Conservation (phyloP, 768 basidiomycete genomes). For the Cystobasidium tubakii region DNA sequence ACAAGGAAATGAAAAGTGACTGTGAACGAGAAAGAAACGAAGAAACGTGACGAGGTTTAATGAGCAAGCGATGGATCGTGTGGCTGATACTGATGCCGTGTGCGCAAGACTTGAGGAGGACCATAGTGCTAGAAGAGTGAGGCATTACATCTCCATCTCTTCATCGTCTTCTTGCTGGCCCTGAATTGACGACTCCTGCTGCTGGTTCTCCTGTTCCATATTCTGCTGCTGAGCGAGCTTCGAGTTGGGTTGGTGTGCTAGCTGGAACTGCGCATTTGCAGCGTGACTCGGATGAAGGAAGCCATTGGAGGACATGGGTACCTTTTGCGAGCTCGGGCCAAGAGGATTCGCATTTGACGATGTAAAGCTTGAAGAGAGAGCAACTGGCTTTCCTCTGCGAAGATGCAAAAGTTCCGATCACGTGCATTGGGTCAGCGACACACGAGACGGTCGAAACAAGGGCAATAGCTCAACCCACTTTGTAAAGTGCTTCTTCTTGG, state of each 20-base stretch:
- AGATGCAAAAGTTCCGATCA: not conserved
- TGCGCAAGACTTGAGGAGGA: not conserved
- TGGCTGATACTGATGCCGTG: conserved; percentile 5
- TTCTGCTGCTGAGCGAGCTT: conserved; percentile 11
- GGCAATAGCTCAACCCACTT: no score
- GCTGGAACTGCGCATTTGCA: conserved; percentile 22
- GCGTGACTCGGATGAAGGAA: conserved; percentile 34
- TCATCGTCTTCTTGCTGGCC: conserved; percentile 8
- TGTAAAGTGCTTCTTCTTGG: conserved; percentile 85
- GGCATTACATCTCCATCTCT: conserved; percentile 33
- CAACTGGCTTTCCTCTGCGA: conserved; percentile 46
- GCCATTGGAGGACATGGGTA: conserved; percentile 6
- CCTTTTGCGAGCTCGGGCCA: conserved; percentile 5
- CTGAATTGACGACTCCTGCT: not conserved
- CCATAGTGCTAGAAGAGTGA: not conserved
- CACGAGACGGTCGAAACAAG: no score
- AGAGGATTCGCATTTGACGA: conserved; percentile 20
- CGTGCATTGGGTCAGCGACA: not conserved
- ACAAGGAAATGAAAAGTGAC: not conserved
- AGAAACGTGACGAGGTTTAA: not conserved
- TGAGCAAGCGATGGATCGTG: not conserved
- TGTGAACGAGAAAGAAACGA: not conserved
- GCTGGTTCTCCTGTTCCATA: conserved; percentile 10
- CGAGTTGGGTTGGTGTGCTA: conserved; percentile 13
- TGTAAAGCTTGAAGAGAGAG: conserved; percentile 44